Conservation (phyloP, 768 basidiomycete genomes). For the Multifurca ochricompacta region DNA sequence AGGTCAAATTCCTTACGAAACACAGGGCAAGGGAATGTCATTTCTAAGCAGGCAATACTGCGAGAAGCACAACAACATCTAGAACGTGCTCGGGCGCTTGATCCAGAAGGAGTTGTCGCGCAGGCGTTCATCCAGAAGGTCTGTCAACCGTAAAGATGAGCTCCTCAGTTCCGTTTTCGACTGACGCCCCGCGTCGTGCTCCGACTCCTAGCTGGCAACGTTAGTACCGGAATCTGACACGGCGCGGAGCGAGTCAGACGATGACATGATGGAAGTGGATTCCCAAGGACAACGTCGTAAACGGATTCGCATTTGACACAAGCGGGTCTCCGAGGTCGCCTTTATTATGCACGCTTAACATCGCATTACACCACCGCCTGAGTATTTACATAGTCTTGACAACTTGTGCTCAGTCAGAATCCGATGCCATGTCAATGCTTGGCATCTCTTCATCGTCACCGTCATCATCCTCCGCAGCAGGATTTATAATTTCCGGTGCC, state of each 20-base stretch:
- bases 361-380: background rate
- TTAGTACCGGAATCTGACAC: conserved; percentile 17
- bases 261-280: conserved; percentile 30
- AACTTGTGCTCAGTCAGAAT: conserved; percentile 50
- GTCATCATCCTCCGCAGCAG: conserved; percentile 30
- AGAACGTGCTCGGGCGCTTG: conserved; percentile 52
- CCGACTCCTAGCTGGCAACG: conserved; percentile 13
- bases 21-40: background rate
- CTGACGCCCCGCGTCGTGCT: background rate
- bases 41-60: conserved; percentile 31
- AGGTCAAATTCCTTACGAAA: background rate
- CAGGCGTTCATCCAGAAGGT: conserved; percentile 50
- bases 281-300: conserved; percentile 28
- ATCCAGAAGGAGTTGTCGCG: conserved; percentile 49
- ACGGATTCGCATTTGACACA: conserved; percentile 27
- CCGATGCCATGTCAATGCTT: conserved; percentile 67
- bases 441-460: conserved; percentile 73
- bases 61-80: conserved; percentile 58
- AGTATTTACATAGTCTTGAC: background rate
- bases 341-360: background rate
- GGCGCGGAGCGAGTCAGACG: conserved; percentile 29
- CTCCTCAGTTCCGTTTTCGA: background rate
- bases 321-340: background rate
- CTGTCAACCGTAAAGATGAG: conserved; percentile 1
- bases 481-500: background rate